These are phyloP conservation scores for Ganoderma sinense DNA, from an alignment of 1,284 basidiomycete genomes.

Conservation along the genomic window DNA sequence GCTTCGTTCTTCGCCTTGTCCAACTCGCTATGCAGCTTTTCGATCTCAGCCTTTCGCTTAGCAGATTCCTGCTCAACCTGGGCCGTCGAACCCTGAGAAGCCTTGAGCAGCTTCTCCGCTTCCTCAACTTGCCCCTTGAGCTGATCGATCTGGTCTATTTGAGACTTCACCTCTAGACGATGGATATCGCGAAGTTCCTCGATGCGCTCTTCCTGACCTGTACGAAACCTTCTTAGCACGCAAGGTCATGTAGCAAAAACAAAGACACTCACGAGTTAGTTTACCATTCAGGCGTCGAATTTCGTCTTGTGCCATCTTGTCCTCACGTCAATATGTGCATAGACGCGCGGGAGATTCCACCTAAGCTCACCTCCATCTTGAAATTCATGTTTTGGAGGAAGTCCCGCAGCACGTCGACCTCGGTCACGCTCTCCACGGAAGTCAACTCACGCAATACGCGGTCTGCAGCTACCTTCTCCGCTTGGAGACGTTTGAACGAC, in stretches of 20 bases:
- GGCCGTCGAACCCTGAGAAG: slow-evolving; percentile 55
- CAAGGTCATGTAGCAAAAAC: neutral
- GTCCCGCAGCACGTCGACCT: slow-evolving; percentile 74
- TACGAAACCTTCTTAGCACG: neutral
- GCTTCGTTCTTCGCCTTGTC: slow-evolving; percentile 66
- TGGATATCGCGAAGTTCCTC: slow-evolving; percentile 88
- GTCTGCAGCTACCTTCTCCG: slow-evolving; percentile 77
- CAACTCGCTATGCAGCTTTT: slow-evolving; percentile 66
- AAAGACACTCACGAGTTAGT: slow-evolving; percentile 64
- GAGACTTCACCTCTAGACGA: slow-evolving; percentile 78
- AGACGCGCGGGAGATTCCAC: neutral
- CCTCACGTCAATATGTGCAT: neutral
- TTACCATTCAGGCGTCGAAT: slow-evolving; percentile 76
- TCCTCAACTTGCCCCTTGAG: slow-evolving; percentile 75
- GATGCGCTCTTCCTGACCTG: slow-evolving; percentile 85
- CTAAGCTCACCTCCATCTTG: slow-evolving; percentile 69
- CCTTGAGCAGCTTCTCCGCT: slow-evolving; percentile 70
- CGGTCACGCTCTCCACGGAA: slow-evolving; percentile 71
- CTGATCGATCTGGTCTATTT: slow-evolving; percentile 74
- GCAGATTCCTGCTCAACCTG: slow-evolving; percentile 55
- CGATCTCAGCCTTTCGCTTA: slow-evolving; percentile 60
- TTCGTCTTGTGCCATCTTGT: slow-evolving; percentile 74
- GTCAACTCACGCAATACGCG: slow-evolving; percentile 76
- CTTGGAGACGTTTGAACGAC: slow-evolving; percentile 78
- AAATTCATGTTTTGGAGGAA: slow-evolving; percentile 74